Percentiles rank a stretch among this genome's conserved stretches.
phyloP scores from a whole-genome alignment of 495 filamentous ascomycete species.

The Aspergillus incahuasiensis region DNA sequence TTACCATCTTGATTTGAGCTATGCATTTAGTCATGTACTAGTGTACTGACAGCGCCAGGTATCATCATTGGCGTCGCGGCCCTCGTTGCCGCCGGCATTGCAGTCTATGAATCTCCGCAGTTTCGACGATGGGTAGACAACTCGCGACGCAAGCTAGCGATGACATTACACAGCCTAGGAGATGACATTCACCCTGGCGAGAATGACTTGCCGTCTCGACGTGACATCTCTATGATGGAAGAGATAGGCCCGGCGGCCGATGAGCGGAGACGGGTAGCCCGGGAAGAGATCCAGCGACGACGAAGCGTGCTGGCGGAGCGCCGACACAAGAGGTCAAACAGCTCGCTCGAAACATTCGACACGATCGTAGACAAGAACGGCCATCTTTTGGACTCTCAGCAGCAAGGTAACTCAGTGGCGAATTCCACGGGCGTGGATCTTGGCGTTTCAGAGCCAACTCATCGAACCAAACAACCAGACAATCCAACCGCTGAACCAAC shows the following conservation, averaged over 20 bases:
- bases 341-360: slow-evolving; percentile 45
- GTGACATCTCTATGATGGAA: slow-evolving; percentile 52
- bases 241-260: slow-evolving; percentile 60
- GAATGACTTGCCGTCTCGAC: slow-evolving; percentile 18
- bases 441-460: slow-evolving; percentile 51
- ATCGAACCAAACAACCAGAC: slow-evolving; percentile 46
- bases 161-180: slow-evolving; percentile 71
- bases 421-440: slow-evolving; percentile 44
- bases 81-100: slow-evolving; percentile 74
- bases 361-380: slow-evolving; percentile 52
- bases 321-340: slow-evolving; percentile 20
- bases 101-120: slow-evolving; percentile 80
- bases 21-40: background rate
- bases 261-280: slow-evolving; percentile 61
- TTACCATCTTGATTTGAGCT: background rate
- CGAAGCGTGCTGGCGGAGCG: slow-evolving; percentile 39
- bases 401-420: slow-evolving; percentile 17
- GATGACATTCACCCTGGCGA: slow-evolving; percentile 63
- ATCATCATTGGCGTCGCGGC: slow-evolving; percentile 73
- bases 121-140: slow-evolving; percentile 70
- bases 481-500: background rate
- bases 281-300: slow-evolving; percentile 71
- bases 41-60: slow-evolving; percentile 42
- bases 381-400: slow-evolving; percentile 27
- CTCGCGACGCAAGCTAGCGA: slow-evolving; percentile 71